Base-by-base conservation (phyloP, 2,329 filamentous ascomycete genomes). In the Ascomycota sp. region DNA sequence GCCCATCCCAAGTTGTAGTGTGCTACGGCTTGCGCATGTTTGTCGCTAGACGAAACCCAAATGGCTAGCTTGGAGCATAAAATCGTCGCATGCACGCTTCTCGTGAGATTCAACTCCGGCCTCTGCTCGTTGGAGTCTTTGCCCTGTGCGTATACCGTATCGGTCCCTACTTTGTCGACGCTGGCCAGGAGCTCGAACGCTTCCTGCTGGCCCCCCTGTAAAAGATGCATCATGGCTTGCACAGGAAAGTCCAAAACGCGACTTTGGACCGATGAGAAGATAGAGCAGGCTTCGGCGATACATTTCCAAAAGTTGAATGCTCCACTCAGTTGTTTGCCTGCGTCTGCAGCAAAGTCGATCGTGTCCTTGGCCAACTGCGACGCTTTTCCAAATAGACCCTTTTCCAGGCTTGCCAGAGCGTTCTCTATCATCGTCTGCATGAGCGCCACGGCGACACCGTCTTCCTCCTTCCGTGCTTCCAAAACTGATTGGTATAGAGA, bases 1-100 rank as follows among this genome's bases (percentile, higher is more conserved):
- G 81, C 79, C 80, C 85, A 95, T 25, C 89, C 89, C 12, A 98
- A 60, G 43, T 98, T 98, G 53, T 93, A 98, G 65, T 86, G 89
- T 0, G 85, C 81, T n/a, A 95, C 80, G 2, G 89, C 81, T 51
- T 91, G 85, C 4, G 86, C 85, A 47, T 94, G 80, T 7, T 69
- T 48, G 44, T 98, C 85, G 34, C 73, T 59, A 1, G 71, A 57
- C 11, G 75, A 76, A 24, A 73, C 66, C 40, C 77, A 57, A 10
- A 95, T 73, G 7, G 83, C 83, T 37, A 80, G 69, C 49, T 95
- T 98, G 49, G 91, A 80, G 5, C 81, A 78, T 12, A 95, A 56
- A 20, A 95, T 79, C 0, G 77, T 69, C 10, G 76, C 70, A 35
- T 79, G 66, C 1, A 91, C 51, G 36, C 66, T 73, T 36, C 63